Base-by-base conservation (phyloP, 208 protist species). In the Leishmania amazonensis region DNA sequence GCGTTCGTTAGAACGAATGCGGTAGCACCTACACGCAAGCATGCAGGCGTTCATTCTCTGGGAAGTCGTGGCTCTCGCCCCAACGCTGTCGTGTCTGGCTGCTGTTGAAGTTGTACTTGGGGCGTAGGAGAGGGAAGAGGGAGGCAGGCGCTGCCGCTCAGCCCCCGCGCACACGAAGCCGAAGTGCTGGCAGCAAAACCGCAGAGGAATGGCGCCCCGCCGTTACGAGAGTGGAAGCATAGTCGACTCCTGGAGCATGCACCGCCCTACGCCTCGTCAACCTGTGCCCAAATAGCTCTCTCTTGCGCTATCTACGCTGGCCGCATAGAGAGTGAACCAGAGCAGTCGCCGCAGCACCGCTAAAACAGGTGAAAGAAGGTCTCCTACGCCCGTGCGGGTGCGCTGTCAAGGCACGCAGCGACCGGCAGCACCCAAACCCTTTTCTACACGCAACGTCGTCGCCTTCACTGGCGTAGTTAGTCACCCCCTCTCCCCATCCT, bases 291-390 rank as follows among this genome's bases (percentile, higher is more conserved):
- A 3, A 47, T 72, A 49, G 17, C 40, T 6, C 67, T 42, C 19
- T 28, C 71, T 35, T 28, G 19, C 47, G 38, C 45, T 38, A 19
- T 57, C 3, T 13, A 35, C 58, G 28, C 47, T 17, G 11, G 21
- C 8, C 70, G 3, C 70, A 54, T 49, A 49, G 28, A 74, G 5
- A n/a, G 21, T 47, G 45, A 53, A 8, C 24, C 45, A 31, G 7
- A 49, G 45, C 15, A 35, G 49, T 51, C 7, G 38, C 58, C 31
- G 24, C 76, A 15, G n/a, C 19, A 40, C 17, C n/a, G 21, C 15
- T 49, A 91, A 45, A 84, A 81, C n/a, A 95, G 80, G 64, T 87
- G 57, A 60, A 86, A 93, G 76, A 96, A 95, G 13, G 83, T 64
- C 47, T 79, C 19, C 68, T 83, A 15, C 51, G 74, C 84, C 4